These are phyloP conservation scores for Colletotrichum endophyticum DNA, from an alignment of 2,329 filamentous ascomycete genomes.

Conservation along the genomic window DNA sequence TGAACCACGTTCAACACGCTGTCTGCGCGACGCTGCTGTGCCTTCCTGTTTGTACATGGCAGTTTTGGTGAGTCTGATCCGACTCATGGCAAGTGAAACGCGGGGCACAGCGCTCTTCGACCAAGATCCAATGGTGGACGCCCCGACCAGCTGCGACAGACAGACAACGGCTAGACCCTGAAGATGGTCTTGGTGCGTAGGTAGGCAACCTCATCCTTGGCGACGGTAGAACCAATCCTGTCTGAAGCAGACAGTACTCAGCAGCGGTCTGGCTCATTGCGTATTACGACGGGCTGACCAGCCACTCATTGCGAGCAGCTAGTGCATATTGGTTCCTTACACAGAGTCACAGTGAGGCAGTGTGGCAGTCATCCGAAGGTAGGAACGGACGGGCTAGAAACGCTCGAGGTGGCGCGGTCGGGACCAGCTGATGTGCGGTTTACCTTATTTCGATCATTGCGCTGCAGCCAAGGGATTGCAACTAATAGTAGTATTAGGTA, in stretches of 20 bases:
- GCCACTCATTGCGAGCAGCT: not conserved
- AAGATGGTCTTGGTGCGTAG: not conserved
- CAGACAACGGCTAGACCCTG: not conserved
- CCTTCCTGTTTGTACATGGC: not conserved
- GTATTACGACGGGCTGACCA: not conserved
- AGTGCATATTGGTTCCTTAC: not conserved
- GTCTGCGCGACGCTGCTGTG: not conserved
- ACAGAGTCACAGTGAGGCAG: not conserved
- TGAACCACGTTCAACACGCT: not conserved
- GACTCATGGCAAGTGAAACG: conserved; percentile 14
- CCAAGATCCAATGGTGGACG: not conserved
- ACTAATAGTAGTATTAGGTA: not conserved
- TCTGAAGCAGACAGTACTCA: not conserved
- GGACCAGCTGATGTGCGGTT: not conserved
- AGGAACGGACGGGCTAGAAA: not conserved
- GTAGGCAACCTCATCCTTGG: not conserved
- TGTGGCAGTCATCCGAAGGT: not conserved
- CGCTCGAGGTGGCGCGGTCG: not conserved
- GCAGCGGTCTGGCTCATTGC: not conserved
- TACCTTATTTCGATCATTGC: not conserved
- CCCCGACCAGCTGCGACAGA: not conserved
- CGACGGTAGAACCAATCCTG: not conserved
- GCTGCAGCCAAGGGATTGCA: not conserved
- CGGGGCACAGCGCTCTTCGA: not conserved
- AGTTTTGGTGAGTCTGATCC: not conserved